phyloP scores from a whole-genome alignment of 2,329 filamentous ascomycete genomes.

The Stachybotrys elegans region DNA sequence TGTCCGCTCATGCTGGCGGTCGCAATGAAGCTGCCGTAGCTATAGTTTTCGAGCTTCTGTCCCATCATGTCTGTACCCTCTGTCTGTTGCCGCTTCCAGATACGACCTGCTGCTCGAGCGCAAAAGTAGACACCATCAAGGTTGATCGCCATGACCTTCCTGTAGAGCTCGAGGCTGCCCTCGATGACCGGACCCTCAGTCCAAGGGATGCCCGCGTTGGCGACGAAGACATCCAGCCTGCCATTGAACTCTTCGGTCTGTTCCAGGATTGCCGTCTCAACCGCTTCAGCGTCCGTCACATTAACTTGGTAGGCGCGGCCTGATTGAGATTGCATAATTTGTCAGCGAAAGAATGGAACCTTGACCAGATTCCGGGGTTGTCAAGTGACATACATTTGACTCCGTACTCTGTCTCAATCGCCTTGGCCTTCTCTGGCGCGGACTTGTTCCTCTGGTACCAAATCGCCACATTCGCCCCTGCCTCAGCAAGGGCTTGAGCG shows the following conservation, averaged over 20 bases:
- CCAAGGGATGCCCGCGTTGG: constrained; percentile 36
- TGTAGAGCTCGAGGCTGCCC: constrained; percentile 45
- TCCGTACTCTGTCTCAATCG: constrained; percentile 24
- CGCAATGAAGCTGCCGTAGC: constrained; percentile 45
- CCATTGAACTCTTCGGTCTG: constrained; percentile 34
- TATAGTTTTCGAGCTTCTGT: not conserved
- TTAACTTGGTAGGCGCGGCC: not conserved
- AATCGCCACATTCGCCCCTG: constrained; percentile 32
- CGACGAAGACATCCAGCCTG: constrained; percentile 35
- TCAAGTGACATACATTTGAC: constrained; percentile 18
- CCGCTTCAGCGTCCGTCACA: constrained; percentile 36
- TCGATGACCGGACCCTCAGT: constrained; percentile 35
- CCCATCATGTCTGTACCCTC: too few relatives aligned
- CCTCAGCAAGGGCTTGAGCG: constrained; percentile 40
- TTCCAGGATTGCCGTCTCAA: constrained; percentile 23
- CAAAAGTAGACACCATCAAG: constrained; percentile 27
- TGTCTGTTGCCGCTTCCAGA: too few relatives aligned
- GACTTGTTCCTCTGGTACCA: constrained; percentile 26
- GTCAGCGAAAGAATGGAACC: not conserved
- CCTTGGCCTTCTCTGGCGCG: constrained; percentile 29
- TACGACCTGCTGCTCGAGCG: too few relatives aligned
- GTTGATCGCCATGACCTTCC: constrained; percentile 47
- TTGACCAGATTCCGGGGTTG: not conserved
- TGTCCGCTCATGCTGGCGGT: constrained; percentile 43
- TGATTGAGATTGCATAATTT: not conserved